Conservation (phyloP, 306 rosid species). For the Lupinus albus region DNA sequence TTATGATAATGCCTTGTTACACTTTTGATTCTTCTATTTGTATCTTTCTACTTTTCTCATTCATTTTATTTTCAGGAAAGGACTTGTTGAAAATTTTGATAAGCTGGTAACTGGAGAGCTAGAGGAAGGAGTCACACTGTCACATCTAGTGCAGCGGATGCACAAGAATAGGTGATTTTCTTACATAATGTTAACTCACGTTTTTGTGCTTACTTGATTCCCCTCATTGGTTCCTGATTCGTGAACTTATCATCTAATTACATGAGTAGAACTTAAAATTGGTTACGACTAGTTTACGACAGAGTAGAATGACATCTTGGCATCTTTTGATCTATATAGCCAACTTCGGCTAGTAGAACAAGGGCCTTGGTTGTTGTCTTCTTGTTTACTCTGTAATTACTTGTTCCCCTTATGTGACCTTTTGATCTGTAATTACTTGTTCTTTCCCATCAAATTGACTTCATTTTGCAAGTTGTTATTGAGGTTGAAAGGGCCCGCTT, state of each 20-base stretch:
- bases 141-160: constrained; percentile 65
- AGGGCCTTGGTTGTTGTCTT: too few species aligned
- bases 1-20: constrained; percentile 1
- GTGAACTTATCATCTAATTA: constrained; percentile 23
- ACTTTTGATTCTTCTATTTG: constrained; percentile 11
- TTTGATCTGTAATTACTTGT: neutral
- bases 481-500: neutral
- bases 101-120: constrained; percentile 68
- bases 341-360: too few species aligned
- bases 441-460: neutral
- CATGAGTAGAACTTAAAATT: constrained; percentile 25
- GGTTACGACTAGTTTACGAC: neutral
- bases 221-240: constrained; percentile 16
- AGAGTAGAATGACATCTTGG: too few species aligned
- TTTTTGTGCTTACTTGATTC: constrained; percentile 15
- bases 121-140: constrained; percentile 56
- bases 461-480: constrained; percentile 29
- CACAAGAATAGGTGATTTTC: constrained; percentile 69
- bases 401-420: too few species aligned
- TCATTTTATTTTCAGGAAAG: constrained; percentile 67
- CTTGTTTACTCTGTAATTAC: neutral
- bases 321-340: too few species aligned
- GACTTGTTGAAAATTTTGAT: constrained; percentile 78
- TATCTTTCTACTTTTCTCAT: constrained; percentile 7
- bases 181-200: constrained; percentile 20